Conservation (phyloP, 2,329 filamentous ascomycete species). For the Neopestalotiopsis rosae region DNA sequence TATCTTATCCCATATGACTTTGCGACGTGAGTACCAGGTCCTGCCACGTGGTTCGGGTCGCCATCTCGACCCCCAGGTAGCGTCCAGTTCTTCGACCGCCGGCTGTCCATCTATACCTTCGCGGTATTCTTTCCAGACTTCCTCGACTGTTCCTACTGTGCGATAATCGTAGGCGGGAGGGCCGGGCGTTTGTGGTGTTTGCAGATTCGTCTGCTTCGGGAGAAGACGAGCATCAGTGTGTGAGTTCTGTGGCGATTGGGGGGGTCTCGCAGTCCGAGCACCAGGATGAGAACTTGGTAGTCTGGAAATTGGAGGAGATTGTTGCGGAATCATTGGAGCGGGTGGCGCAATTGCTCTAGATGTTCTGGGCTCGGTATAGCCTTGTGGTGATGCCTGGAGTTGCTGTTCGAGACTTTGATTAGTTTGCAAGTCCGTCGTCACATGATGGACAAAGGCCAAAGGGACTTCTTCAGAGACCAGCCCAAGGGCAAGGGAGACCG, state of each 20-base stretch:
- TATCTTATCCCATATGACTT: slow-evolving; percentile 46
- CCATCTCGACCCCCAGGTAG: slow-evolving; percentile 42
- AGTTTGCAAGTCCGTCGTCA: neutral
- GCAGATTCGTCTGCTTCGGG: slow-evolving; percentile 29
- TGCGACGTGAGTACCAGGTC: slow-evolving; percentile 44
- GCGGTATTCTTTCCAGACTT: slow-evolving; percentile 44
- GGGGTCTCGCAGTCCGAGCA: slow-evolving; percentile 31
- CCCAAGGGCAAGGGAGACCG: too few relatives aligned
- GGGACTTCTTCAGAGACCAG: neutral
- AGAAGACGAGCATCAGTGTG: slow-evolving; percentile 29
- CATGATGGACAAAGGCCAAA: too few relatives aligned
- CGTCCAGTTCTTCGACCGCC: slow-evolving; percentile 41
- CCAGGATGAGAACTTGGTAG: slow-evolving; percentile 28
- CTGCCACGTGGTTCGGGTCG: slow-evolving; percentile 42
- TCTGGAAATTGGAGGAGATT: slow-evolving; percentile 26
- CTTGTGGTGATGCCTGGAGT: slow-evolving; percentile 13
- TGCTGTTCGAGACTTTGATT: neutral
- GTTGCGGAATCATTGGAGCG: slow-evolving; percentile 6
- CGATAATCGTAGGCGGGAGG: slow-evolving; percentile 41
- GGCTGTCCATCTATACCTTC: slow-evolving; percentile 42
- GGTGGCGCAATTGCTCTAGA: slow-evolving; percentile 8
- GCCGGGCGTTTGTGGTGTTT: slow-evolving; percentile 33
- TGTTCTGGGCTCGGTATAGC: slow-evolving; percentile 9
- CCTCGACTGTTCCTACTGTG: slow-evolving; percentile 40
- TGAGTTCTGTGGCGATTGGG: slow-evolving; percentile 31